A percentile compares a stretch with the other conserved stretches of the same genome.
Conservation (phyloP, 768 basidiomycete species). For the Russula sp. region DNA sequence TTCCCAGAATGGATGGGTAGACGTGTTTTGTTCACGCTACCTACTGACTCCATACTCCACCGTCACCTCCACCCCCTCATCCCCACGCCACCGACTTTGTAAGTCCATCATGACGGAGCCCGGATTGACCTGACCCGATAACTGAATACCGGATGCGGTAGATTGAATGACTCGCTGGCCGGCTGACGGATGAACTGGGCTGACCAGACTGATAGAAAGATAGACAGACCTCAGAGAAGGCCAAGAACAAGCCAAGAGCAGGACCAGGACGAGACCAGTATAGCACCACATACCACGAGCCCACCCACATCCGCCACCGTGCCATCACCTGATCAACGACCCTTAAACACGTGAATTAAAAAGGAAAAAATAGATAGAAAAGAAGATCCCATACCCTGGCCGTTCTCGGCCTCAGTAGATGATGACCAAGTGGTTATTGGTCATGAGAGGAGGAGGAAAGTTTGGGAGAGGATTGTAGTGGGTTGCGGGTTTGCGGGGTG, state of each 20-base stretch:
- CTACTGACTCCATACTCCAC: too few relatives aligned
- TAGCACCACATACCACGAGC: neutral
- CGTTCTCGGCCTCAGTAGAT: too few relatives aligned
- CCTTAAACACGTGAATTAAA: neutral
- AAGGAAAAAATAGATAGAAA: too few relatives aligned
- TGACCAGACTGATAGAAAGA: neutral
- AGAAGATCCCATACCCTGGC: too few relatives aligned
- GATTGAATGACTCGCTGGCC: neutral
- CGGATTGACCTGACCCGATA: neutral
- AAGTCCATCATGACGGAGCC: neutral
- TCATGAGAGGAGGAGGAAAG: neutral
- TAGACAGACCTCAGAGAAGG: neutral
- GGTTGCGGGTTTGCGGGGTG: neutral
- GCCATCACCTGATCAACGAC: neutral
- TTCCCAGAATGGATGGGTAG: too few relatives aligned
- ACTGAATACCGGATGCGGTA: too few relatives aligned
- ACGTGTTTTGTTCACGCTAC: too few relatives aligned
- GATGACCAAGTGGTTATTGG: too few relatives aligned
- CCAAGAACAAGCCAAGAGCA: neutral
- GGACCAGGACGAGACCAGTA: neutral
- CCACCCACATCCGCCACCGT: neutral
- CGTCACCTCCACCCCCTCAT: too few relatives aligned
- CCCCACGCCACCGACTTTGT: too few relatives aligned
- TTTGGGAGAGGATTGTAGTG: neutral
- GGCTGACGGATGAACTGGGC: neutral